phyloP scores from a whole-genome alignment of 2,329 filamentous ascomycete genomes.

The Fusarium sp. region DNA sequence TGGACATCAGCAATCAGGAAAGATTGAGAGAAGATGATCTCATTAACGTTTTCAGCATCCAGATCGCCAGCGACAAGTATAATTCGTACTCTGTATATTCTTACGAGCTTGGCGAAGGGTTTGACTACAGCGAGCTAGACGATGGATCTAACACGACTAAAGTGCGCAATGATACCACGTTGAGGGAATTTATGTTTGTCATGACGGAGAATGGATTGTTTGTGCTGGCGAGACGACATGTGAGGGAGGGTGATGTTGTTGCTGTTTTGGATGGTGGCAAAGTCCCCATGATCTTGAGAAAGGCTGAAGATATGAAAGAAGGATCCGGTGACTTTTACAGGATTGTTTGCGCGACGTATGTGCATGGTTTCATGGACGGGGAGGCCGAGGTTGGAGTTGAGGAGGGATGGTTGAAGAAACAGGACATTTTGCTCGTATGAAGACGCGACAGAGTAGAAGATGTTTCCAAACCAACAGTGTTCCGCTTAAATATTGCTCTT shows the following conservation, averaged over 20 bases:
- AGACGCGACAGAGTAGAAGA: accelerated
- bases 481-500: no score
- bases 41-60: background rate
- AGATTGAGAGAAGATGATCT: background rate
- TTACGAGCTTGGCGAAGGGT: background rate
- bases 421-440: conserved; percentile 5
- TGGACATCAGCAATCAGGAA: background rate
- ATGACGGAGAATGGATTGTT: conserved; percentile 8
- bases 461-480: no score
- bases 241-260: conserved; percentile 11
- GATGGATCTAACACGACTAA: background rate
- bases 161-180: background rate
- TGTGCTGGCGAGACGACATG: background rate
- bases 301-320: background rate
- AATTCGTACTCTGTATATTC: background rate
- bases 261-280: conserved; percentile 26
- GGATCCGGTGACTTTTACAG: background rate
- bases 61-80: background rate
- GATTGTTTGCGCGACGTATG: conserved; percentile 17
- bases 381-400: background rate
- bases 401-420: conserved; percentile 10
- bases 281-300: conserved; percentile 20
- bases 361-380: conserved; percentile 35
- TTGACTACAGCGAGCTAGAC: background rate
- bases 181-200: background rate